Percentiles rank a stretch among this genome's conserved stretches.
These are phyloP conservation scores for Parafenestella ontariensis DNA, from an alignment of 2,329 filamentous ascomycete genomes.

Conservation along the genomic window DNA sequence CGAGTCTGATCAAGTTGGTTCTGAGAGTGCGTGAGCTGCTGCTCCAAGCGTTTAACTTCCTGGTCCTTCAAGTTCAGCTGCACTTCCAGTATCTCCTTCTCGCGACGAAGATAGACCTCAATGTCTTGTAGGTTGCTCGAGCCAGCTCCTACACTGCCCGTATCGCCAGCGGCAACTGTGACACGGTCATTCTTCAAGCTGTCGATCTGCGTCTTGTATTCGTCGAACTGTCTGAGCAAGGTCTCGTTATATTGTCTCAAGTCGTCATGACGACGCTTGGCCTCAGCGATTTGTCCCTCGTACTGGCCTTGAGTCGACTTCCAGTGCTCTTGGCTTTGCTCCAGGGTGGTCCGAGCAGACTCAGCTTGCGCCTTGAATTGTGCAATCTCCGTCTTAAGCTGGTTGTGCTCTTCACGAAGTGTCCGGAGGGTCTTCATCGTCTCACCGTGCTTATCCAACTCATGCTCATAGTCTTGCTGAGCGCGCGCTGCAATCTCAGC, in stretches of 20 bases:
- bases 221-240: slow-evolving; percentile 87
- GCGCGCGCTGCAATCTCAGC: slow-evolving; percentile 92
- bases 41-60: slow-evolving; percentile 85
- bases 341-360: slow-evolving; percentile 78
- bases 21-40: slow-evolving; percentile 87
- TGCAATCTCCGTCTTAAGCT: slow-evolving; percentile 79
- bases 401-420: slow-evolving; percentile 80
- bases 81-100: slow-evolving; percentile 98
- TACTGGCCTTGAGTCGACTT: slow-evolving; percentile 79
- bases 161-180: slow-evolving; percentile 61
- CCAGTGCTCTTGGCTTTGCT: slow-evolving; percentile 88
- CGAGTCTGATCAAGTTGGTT: slow-evolving; percentile 87
- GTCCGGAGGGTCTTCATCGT: slow-evolving; percentile 85
- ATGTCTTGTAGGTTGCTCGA: slow-evolving; percentile 85
- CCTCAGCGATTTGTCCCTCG: slow-evolving; percentile 81
- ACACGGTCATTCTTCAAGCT: slow-evolving; percentile 78
- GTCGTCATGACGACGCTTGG: slow-evolving; percentile 81
- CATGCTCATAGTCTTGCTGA: slow-evolving; percentile 93
- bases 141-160: slow-evolving; percentile 61
- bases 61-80: slow-evolving; percentile 89
- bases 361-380: slow-evolving; percentile 82
- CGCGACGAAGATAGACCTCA: slow-evolving; percentile 87
- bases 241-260: slow-evolving; percentile 88
- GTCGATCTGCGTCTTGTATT: slow-evolving; percentile 78
- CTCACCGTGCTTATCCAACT: slow-evolving; percentile 93